Evolutionary conservation across 2,329 filamentous ascomycete genomes (phyloP).

Genomic region (Zymoseptoria passerinii): DNA sequence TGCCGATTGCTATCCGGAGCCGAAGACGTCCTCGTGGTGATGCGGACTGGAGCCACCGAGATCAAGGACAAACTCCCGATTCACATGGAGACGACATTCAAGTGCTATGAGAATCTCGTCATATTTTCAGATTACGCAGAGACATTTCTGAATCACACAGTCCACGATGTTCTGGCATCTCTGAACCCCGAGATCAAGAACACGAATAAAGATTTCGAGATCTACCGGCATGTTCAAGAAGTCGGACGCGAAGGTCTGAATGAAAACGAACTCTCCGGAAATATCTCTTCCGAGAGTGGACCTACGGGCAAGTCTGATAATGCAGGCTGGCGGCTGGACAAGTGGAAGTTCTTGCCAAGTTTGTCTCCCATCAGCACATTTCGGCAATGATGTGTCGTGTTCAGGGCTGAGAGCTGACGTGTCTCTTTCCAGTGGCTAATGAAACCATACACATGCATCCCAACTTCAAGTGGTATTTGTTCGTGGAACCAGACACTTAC

Average conservation of each 20-base stretch:
- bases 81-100: constrained; percentile 47
- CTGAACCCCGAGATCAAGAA: constrained; percentile 25
- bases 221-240: constrained; percentile 30
- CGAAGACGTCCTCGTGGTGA: constrained; percentile 47
- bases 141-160: constrained; percentile 38
- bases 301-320: constrained; percentile 24
- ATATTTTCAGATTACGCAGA: constrained; percentile 53
- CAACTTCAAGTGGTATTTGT: constrained; percentile 50
- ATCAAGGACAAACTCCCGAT: constrained; percentile 47
- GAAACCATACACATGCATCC: constrained; percentile 30
- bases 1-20: constrained; percentile 25
- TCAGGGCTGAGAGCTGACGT: background rate
- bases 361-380: background rate
- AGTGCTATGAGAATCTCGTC: constrained; percentile 47
- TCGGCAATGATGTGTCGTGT: background rate
- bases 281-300: constrained; percentile 15
- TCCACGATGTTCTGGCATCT: constrained; percentile 31
- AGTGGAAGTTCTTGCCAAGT: constrained; percentile 49
- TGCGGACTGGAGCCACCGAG: constrained; percentile 53
- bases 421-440: constrained; percentile 9
- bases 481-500: constrained; percentile 53
- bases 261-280: constrained; percentile 20
- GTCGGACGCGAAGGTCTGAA: constrained; percentile 27
- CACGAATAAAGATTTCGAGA: constrained; percentile 28
- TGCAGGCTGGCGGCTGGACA: constrained; percentile 32